These are phyloP conservation scores for Pseudonitzschia delicatissima DNA, from an alignment of 108 stramenopile species.

Conservation along the genomic window DNA sequence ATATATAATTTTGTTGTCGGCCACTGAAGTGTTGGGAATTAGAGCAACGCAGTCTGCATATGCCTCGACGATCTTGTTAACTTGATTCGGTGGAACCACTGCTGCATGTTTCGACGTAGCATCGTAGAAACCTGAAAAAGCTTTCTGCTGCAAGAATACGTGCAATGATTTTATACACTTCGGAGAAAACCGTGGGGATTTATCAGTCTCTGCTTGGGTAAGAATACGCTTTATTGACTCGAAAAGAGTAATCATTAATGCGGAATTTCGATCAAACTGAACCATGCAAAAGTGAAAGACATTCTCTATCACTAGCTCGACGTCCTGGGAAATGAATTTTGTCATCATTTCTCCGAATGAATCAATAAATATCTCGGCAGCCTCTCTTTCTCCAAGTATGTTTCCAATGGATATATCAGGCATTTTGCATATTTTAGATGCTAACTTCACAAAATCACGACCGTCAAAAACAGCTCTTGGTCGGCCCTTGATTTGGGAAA, in stretches of 20 bases:
- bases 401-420: constrained; percentile 23
- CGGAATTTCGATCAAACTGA: constrained; percentile 24
- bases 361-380: constrained; percentile 32
- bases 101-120: constrained; percentile 13
- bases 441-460: constrained; percentile 57
- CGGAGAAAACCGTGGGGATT: constrained; percentile 35
- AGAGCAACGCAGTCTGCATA: constrained; percentile 27
- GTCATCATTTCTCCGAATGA: constrained; percentile 39
- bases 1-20: constrained; percentile 17
- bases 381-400: constrained; percentile 29
- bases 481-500: constrained; percentile 61
- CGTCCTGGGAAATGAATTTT: constrained; percentile 50
- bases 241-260: constrained; percentile 22
- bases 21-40: constrained; percentile 22
- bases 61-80: constrained; percentile 20
- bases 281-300: constrained; percentile 48
- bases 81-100: constrained; percentile 1
- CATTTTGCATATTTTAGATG: constrained; percentile 45
- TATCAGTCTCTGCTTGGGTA: constrained; percentile 16
- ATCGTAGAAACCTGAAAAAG: constrained; percentile 44
- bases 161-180: constrained; percentile 41
- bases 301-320: constrained; percentile 32
- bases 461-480: constrained; percentile 67
- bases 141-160: constrained; percentile 32
- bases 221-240: constrained; percentile 22